Evolutionary conservation across 1,284 basidiomycete species (phyloP).

Genomic region (Sanghuangporus baumii): DNA sequence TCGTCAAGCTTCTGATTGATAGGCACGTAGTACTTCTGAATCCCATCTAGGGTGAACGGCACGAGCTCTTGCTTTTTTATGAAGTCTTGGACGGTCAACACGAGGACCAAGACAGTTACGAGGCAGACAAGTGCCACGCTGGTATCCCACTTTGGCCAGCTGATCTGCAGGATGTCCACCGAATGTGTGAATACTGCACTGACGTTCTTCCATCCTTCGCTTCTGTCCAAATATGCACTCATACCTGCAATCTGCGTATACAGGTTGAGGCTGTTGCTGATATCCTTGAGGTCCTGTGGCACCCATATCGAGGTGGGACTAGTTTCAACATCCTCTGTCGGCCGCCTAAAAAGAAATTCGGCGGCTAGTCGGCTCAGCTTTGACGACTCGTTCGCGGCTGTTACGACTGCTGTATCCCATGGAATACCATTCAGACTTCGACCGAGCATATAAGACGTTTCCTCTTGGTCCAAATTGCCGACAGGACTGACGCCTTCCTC

Average conservation of each 20-base stretch:
- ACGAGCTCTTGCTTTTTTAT: not conserved
- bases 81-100: not conserved
- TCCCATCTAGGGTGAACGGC: not conserved
- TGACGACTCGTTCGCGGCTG: not conserved
- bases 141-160: not conserved
- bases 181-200: not conserved
- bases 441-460: not conserved
- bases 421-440: not conserved
- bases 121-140: not conserved
- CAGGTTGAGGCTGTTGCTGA: not conserved
- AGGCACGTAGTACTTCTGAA: not conserved
- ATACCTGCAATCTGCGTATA: not conserved
- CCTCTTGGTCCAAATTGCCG: not conserved
- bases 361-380: not conserved
- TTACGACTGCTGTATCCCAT: not conserved
- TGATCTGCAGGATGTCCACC: not conserved
- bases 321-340: not conserved
- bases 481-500: not conserved
- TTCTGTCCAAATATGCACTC: not conserved
- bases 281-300: not conserved
- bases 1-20: not conserved
- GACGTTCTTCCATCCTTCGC: not conserved
- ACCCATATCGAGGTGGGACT: not conserved
- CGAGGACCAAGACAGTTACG: not conserved
- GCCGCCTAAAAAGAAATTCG: not conserved